These are phyloP conservation scores for Creolimax fragrantissima DNA, from an alignment of 78 protist genomes.

Conservation along the genomic window DNA sequence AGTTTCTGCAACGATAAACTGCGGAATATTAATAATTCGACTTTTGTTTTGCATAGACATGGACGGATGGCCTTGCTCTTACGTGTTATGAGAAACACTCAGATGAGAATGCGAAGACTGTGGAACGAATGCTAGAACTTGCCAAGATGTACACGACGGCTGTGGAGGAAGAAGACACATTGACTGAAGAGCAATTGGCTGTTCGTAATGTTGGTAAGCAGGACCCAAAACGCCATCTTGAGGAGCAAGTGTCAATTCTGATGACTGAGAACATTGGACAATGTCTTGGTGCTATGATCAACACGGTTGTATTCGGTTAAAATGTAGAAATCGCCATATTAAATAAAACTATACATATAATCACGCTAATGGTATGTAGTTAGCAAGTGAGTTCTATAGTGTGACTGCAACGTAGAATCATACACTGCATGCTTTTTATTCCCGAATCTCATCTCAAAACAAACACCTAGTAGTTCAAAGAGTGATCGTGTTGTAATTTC, in stretches of 20 bases:
- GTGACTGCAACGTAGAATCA: too few relatives aligned
- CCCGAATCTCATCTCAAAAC: too few relatives aligned
- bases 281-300: slow-evolving; percentile 89
- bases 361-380: too few relatives aligned
- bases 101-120: slow-evolving; percentile 55
- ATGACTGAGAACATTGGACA: slow-evolving; percentile 90
- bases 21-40: too few relatives aligned
- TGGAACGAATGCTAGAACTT: not conserved
- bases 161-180: slow-evolving; percentile 75
- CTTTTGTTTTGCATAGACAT: too few relatives aligned
- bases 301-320: slow-evolving; percentile 78
- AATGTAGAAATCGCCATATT: too few relatives aligned
- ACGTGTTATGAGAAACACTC: slow-evolving; percentile 60
- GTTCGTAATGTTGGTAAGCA: slow-evolving; percentile 56
- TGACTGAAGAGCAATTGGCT: slow-evolving; percentile 65
- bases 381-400: too few relatives aligned
- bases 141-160: not conserved
- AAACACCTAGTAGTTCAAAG: too few relatives aligned
- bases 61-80: slow-evolving; percentile 86
- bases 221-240: slow-evolving; percentile 85
- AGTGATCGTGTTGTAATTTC: too few relatives aligned
- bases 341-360: too few relatives aligned
- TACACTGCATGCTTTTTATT: too few relatives aligned
- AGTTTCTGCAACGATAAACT: not conserved
- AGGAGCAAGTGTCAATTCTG: slow-evolving; percentile 60